These are phyloP conservation scores for Globisporangium paroecandrum DNA, from an alignment of 352 stramenopile species.

Conservation along the genomic window DNA sequence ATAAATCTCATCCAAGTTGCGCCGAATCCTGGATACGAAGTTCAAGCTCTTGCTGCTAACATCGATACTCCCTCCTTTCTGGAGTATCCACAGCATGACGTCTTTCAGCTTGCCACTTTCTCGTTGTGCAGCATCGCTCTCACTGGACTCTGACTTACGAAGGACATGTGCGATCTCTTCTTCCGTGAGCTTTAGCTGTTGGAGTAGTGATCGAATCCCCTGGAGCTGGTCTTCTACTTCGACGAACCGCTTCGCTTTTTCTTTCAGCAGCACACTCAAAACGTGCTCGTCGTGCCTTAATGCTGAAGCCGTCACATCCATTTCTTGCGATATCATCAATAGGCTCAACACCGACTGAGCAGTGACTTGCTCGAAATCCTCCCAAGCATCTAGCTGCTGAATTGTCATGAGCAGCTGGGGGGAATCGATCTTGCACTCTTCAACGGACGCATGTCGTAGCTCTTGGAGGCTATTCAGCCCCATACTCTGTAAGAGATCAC, in stretches of 20 bases:
- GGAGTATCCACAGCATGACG: conserved; percentile 31
- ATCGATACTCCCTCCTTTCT: conserved; percentile 44
- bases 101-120: conserved; percentile 21
- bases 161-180: conserved; percentile 46
- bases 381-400: conserved; percentile 23
- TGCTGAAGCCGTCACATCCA: conserved; percentile 22
- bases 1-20: conserved; percentile 39
- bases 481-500: conserved; percentile 34
- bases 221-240: conserved; percentile 46
- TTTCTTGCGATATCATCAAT: conserved; percentile 16
- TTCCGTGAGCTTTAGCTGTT: conserved; percentile 39
- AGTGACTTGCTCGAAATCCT: conserved; percentile 24
- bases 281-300: conserved; percentile 39
- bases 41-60: conserved; percentile 37
- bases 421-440: conserved; percentile 24
- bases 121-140: background rate
- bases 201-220: conserved; percentile 41
- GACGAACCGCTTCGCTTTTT: conserved; percentile 55
- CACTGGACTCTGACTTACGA: conserved; percentile 9
- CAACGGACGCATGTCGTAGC: conserved; percentile 37
- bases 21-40: conserved; percentile 24
- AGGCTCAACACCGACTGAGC: background rate
- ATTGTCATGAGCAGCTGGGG: conserved; percentile 9
- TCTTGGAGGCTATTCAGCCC: conserved; percentile 33
- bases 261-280: conserved; percentile 45